Evolutionary conservation across 2,329 filamentous ascomycete genomes (phyloP).

Genomic region (Colletotrichum sp.): DNA sequence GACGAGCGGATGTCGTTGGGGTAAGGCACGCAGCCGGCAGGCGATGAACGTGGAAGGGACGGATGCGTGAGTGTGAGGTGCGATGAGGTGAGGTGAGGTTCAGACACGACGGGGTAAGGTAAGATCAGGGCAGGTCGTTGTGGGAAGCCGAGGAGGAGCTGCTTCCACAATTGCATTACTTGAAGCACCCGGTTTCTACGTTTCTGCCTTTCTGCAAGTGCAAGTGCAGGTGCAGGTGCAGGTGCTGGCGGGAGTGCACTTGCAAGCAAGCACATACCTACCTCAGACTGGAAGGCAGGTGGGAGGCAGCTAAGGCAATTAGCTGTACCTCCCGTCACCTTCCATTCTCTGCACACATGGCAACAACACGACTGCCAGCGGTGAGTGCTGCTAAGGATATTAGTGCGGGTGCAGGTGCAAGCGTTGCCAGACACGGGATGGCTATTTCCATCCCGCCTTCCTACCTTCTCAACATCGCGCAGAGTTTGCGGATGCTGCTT

Average conservation of each 20-base stretch:
- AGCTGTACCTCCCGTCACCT: neutral
- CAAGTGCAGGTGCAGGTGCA: neutral
- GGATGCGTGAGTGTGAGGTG: neutral
- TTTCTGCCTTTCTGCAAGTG: neutral
- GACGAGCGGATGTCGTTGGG: neutral
- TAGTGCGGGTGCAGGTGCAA: neutral
- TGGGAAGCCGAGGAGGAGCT: slow-evolving; percentile 2
- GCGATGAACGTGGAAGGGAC: neutral
- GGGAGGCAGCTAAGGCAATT: neutral
- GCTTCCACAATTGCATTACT: slow-evolving; percentile 8
- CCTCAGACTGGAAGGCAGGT: neutral
- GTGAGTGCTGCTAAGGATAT: neutral
- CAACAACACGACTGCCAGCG: neutral
- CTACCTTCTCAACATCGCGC: neutral
- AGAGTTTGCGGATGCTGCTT: neutral
- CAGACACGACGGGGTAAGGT: neutral
- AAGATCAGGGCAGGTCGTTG: neutral
- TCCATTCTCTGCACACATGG: neutral
- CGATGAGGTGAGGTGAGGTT: neutral
- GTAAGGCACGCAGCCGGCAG: neutral
- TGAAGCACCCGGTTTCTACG: neutral
- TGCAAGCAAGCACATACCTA: neutral
- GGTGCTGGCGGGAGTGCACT: neutral
- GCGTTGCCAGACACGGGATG: neutral
- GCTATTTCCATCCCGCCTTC: neutral